Evolutionary conservation across 78 protist species (phyloP), one percentile per base, ranked within the genome.

Genomic region (Dictyostelium brefeldianum): DNA sequence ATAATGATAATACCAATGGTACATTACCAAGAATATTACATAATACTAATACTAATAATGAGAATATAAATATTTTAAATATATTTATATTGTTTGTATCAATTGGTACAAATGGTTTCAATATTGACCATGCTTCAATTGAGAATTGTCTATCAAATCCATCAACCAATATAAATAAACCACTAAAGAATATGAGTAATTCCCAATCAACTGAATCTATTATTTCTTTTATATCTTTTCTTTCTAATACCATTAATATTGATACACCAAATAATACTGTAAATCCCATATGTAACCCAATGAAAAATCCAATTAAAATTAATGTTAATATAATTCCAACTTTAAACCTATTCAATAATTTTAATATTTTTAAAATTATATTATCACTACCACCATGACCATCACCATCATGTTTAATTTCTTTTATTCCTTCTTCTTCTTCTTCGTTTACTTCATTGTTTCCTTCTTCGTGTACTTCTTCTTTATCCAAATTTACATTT

Each of bases 61-160:
- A 51, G 31, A 82, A 82, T 8, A 82, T 36, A 71, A 82, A 70
- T 11, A 70, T 53, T 36, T 82, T 82, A 6, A 82, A 53, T 5
- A 47, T 27, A 36, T 50, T 70, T 5, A 25, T 29, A 41, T 71
- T 18, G 0, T 17, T 5, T 2, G 41, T 10, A 14, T 29, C 75
- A 1, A 82, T 12, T 27, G 90, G 90, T 27, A 82, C 75, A 14
- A 48, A 82, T 5, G 79, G 79, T 48, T 67, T 65, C 15, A 82
- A 18, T 7, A 65, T 14, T 17, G 5, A 22, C 90, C 90, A 82
- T 18, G 90, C 90, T 5, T 12, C 73, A 20, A 17, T 17, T n/a
- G 80, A 71, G 70, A 82, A 82, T 36, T 82, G 67, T 82, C 80
- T 48, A 82, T 82, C 80, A 36, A 82, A 82, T n/a, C 90, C 90